A percentile compares a stretch with the other conserved stretches of the same genome.
These are phyloP conservation scores for Magnaporthiopsis poae DNA, from an alignment of 2,329 filamentous ascomycete genomes.

Conservation along the genomic window DNA sequence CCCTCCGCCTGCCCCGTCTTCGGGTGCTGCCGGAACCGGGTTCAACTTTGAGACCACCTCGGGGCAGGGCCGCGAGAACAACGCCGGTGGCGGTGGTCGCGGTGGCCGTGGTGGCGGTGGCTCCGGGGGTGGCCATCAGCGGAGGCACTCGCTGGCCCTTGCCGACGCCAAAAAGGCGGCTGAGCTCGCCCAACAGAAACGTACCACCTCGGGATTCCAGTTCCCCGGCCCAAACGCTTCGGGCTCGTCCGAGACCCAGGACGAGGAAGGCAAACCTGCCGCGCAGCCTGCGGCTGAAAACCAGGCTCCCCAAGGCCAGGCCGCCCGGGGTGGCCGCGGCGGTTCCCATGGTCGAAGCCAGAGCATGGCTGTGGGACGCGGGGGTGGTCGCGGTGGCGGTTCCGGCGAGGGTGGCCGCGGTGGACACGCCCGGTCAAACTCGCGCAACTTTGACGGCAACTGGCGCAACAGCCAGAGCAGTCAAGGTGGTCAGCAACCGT, in stretches of 20 bases:
- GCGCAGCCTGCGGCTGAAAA: constrained; percentile 27
- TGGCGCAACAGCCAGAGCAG: constrained; percentile 79
- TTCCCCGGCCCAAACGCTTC: constrained; percentile 71
- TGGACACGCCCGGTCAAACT: constrained; percentile 71
- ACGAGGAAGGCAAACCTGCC: constrained; percentile 36
- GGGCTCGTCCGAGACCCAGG: constrained; percentile 47
- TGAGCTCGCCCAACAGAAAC: constrained; percentile 90
- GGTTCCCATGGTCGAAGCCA: constrained; percentile 68
- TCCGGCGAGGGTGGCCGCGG: constrained; percentile 39
- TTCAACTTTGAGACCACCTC: constrained; percentile 68
- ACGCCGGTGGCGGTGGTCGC: constrained; percentile 54
- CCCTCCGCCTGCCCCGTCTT: constrained; percentile 80
- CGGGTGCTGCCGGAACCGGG: constrained; percentile 67
- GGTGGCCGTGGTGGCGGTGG: constrained; percentile 42
- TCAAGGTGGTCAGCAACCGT: constrained; percentile 29
- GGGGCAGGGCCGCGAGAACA: constrained; percentile 55
- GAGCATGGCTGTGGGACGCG: constrained; percentile 72
- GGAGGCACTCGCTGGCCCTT: constrained; percentile 86
- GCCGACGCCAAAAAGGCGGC: constrained; percentile 96
- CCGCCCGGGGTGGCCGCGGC: constrained; percentile 41
- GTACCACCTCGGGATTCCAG: constrained; percentile 86
- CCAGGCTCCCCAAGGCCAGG: constrained; percentile 30
- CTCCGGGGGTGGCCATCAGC: constrained; percentile 66
- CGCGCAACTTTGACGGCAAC: constrained; percentile 94
- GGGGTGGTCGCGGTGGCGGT: constrained; percentile 57